These are phyloP conservation scores for Monoraphidium neglectum DNA, from an alignment of 139 green algal species.

Conservation along the genomic window DNA sequence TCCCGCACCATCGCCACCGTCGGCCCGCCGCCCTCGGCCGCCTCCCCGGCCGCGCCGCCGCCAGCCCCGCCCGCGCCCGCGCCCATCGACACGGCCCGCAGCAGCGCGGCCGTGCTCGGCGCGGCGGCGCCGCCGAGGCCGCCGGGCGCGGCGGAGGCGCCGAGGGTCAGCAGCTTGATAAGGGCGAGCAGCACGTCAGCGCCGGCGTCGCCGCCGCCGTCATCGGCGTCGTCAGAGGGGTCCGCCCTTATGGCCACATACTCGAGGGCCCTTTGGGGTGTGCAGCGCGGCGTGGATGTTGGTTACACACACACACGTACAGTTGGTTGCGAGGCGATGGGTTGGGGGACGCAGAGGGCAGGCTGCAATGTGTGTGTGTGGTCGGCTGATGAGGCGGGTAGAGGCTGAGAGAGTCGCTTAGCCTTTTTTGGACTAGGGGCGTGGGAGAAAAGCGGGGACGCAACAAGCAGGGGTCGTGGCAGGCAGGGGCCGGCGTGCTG, in stretches of 20 bases:
- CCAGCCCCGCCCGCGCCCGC: constrained; percentile 9
- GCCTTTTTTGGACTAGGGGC: no score
- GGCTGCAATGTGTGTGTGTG: no score
- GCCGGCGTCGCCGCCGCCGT: constrained; percentile 19
- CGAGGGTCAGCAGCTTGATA: constrained; percentile 7
- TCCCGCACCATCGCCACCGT: constrained; percentile 23
- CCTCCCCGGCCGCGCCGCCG: neutral
- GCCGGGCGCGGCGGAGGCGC: neutral
- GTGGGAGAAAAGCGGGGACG: no score
- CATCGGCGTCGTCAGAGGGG: constrained; percentile 8
- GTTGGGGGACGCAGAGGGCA: no score
- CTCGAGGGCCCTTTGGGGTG: constrained; percentile 29
- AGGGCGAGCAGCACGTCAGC: constrained; percentile 31
- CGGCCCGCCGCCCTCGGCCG: constrained; percentile 5
- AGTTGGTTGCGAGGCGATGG: no score
- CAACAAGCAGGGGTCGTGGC: no score
- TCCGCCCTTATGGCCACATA: constrained; percentile 27
- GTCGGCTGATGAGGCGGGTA: no score
- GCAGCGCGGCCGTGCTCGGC: constrained; percentile 22
- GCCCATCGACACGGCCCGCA: constrained; percentile 26
- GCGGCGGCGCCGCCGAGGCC: constrained; percentile 7
- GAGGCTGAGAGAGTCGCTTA: no score
- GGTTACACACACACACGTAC: neutral
- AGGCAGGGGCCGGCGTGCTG: no score
- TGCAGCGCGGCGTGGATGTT: neutral